Evolutionary conservation across 805 yeast species (phyloP).

Genomic region (Wickerhamomyces chambardii): DNA sequence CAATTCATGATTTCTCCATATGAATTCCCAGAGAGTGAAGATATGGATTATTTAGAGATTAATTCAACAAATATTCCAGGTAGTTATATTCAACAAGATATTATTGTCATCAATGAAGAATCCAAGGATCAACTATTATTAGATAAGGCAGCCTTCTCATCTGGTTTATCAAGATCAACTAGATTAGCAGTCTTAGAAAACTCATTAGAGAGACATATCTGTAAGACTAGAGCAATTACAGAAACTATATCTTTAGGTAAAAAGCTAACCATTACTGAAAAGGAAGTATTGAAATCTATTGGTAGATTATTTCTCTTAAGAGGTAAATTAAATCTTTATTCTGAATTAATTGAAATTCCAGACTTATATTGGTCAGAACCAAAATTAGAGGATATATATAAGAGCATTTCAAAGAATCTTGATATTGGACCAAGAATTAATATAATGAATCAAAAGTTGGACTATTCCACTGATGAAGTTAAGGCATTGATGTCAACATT

Average conservation of each 20-base stretch:
- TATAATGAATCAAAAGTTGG: constrained; percentile 76
- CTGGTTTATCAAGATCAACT: constrained; percentile 82
- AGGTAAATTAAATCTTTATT: constrained; percentile 77
- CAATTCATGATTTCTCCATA: constrained; percentile 39
- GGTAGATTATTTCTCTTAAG: constrained; percentile 70
- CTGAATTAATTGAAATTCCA: constrained; percentile 86
- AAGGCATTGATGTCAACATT: constrained; percentile 67
- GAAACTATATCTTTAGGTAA: constrained; percentile 59
- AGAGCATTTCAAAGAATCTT: constrained; percentile 56
- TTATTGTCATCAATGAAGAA: constrained; percentile 52
- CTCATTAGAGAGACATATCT: constrained; percentile 61
- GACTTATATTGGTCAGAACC: constrained; percentile 94
- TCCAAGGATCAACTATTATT: constrained; percentile 38
- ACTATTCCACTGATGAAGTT: constrained; percentile 86
- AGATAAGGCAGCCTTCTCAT: constrained; percentile 84
- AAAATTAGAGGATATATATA: constrained; percentile 66
- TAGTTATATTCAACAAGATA: constrained; percentile 56
- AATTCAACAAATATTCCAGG: constrained; percentile 15
- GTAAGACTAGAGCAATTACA: constrained; percentile 52
- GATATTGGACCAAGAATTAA: constrained; percentile 74
- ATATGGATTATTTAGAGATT: constrained; percentile 66
- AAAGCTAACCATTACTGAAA: constrained; percentile 39
- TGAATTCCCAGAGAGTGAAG: constrained; percentile 63
- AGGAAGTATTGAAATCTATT: constrained; percentile 57
- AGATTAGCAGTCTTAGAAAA: constrained; percentile 74